Percentiles rank a stretch among this genome's conserved stretches.
These are phyloP conservation scores for Kwoniella heveanensis DNA, from an alignment of 768 basidiomycete species.

Conservation along the genomic window DNA sequence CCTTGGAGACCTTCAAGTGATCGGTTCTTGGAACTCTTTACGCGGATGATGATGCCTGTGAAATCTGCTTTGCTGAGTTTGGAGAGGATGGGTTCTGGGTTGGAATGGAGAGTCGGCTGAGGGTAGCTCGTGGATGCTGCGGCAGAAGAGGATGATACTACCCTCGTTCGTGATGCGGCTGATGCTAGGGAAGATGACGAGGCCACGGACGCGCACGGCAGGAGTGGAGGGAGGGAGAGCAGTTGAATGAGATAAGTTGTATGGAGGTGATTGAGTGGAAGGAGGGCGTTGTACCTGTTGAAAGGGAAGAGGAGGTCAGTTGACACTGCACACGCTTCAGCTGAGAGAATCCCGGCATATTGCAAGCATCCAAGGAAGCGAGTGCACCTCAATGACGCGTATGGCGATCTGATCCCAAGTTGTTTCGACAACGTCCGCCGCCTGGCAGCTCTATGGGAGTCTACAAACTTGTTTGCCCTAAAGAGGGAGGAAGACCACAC, in stretches of 20 bases:
- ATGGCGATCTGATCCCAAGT: too few species aligned
- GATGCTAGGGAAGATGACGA: not conserved
- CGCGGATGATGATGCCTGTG: conserved; percentile 36
- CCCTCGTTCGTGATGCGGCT: too few species aligned
- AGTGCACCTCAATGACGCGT: too few species aligned
- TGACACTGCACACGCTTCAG: too few species aligned
- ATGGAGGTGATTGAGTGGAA: conserved; percentile 48
- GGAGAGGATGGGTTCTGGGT: conserved; percentile 36
- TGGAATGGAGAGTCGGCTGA: not conserved
- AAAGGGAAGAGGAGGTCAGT: not conserved
- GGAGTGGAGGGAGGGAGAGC: conserved; percentile 30
- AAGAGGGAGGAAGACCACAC: not conserved
- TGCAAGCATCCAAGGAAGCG: too few species aligned
- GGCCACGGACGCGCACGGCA: too few species aligned
- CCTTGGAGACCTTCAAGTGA: conserved; percentile 37
- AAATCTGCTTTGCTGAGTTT: conserved; percentile 53
- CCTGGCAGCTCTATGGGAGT: too few species aligned
- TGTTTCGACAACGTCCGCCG: too few species aligned
- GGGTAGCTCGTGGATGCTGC: not conserved
- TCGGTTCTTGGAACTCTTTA: conserved; percentile 36
- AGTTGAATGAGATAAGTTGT: conserved; percentile 40
- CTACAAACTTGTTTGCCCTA: too few species aligned
- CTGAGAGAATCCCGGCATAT: too few species aligned
- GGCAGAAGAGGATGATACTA: too few species aligned
- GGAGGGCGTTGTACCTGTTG: conserved; percentile 43